A percentile compares a stretch with the other conserved stretches of the same genome.
Conservation (phyloP, 768 basidiomycete species). For the Suillus clintonianus region DNA sequence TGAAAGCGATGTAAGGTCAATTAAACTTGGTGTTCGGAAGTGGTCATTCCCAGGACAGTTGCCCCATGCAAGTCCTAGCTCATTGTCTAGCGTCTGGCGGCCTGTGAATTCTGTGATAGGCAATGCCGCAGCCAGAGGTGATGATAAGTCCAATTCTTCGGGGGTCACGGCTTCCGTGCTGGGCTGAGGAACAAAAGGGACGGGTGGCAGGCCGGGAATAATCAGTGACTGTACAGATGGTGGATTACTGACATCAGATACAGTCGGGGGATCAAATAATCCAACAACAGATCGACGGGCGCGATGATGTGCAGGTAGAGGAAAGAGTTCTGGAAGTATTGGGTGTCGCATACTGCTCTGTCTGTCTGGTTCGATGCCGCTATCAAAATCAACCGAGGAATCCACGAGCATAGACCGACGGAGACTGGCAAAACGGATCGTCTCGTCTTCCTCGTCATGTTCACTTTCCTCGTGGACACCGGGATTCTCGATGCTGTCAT, state of each 20-base stretch:
- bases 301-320: constrained; percentile 27
- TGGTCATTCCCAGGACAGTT: constrained; percentile 42
- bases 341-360: constrained; percentile 25
- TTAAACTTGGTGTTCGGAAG: constrained; percentile 56
- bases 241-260: constrained; percentile 15
- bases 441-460: constrained; percentile 31
- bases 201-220: constrained; percentile 36
- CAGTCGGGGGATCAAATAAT: constrained; percentile 48
- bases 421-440: constrained; percentile 32
- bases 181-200: constrained; percentile 35
- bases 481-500: constrained; percentile 40
- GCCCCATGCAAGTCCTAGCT: constrained; percentile 56
- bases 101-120: constrained; percentile 7
- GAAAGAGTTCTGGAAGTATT: constrained; percentile 16
- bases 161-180: constrained; percentile 21
- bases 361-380: constrained; percentile 21
- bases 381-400: constrained; percentile 19
- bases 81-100: constrained; percentile 51
- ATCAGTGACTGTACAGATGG: constrained; percentile 30
- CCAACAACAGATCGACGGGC: constrained; percentile 60
- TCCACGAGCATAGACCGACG: constrained; percentile 26
- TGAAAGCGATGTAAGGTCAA: constrained; percentile 43
- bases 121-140: constrained; percentile 15
- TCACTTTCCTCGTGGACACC: constrained; percentile 20
- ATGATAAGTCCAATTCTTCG: constrained; percentile 19